Evolutionary conservation across 176 grass and related monocot genomes (phyloP), one percentile per base, ranked within the genome.

Genomic region (Raddia distichophylla): DNA sequence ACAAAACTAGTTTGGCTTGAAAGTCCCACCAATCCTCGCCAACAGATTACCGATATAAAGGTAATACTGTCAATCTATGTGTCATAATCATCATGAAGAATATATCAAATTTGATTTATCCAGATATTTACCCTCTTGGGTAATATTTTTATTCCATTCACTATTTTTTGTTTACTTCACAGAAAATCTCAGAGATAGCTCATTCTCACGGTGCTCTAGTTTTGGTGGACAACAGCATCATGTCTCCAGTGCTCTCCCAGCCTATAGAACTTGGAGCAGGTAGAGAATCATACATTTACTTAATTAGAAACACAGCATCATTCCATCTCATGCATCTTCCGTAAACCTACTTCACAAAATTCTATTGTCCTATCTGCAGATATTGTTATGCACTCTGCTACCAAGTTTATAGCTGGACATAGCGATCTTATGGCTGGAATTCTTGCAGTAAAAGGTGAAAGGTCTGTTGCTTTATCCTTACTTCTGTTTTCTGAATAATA

Each of bases 401-500:
- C 95, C 71, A 98, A 98, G 86, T 98, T 98, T 88, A 87, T 98
- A 84, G 87, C 95, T 55, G 95, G 95, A 44, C 92, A 98, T 73
- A 98, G 95, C 67, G 95, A 98, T 90, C 92, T 98, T 79, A 98
- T 98, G 95, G 95, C 90, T 65, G 95, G 95, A 77, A 95, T 95
- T 71, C 92, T 98, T 88, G 92, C 92, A 73, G 92, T 98, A 14
- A 95, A 95, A 86, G 95, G 92, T 52, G 86, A 95, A 85, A 95
- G 90, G 95, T 98, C 12, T 51, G 84, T 64, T 87, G 32, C 40
- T 63, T 73, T 22, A 42, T 19, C 60, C 6, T 22, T 19, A 45
- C 33, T 19, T 40, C 14, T 18, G 43, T 45, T 12, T 50, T 10
- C 0, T 52, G 2, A 40, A 3, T 13, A 17, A 6, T 67, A 33